Percentiles rank a stretch among this genome's conserved stretches.
These are phyloP conservation scores for Tylopilus plumbeoviolaceoides DNA, from an alignment of 768 basidiomycete species.

Conservation along the genomic window DNA sequence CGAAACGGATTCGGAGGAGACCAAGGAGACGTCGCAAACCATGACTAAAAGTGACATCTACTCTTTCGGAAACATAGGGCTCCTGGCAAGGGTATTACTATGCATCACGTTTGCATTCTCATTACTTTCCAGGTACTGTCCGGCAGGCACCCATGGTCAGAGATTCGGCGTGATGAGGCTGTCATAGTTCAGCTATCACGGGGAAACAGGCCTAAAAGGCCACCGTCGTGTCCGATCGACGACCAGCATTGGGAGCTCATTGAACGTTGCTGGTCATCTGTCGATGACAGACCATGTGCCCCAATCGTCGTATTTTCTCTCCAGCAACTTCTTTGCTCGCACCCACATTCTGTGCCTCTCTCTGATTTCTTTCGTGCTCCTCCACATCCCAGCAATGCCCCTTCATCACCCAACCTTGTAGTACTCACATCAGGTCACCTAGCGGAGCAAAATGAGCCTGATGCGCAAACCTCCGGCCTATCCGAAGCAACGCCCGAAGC, in stretches of 20 bases:
- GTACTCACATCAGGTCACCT: background rate
- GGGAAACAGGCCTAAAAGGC: background rate
- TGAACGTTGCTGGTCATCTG: constrained; percentile 2
- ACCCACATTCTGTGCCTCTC: background rate
- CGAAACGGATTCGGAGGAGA: constrained; percentile 11
- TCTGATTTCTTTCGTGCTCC: background rate
- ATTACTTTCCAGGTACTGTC: constrained; percentile 19
- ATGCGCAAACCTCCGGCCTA: background rate
- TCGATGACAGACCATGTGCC: background rate
- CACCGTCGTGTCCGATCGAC: background rate
- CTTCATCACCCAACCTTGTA: background rate
- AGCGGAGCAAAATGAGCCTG: background rate
- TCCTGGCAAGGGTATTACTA: constrained; percentile 9
- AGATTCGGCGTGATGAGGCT: background rate
- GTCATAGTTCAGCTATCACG: background rate
- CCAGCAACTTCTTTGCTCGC: background rate
- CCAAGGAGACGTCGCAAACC: background rate
- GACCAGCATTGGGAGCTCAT: constrained; percentile 4
- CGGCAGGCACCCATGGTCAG: constrained; percentile 1
- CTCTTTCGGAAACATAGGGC: constrained; percentile 28
- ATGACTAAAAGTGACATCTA: constrained; percentile 13
- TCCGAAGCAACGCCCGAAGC: background rate
- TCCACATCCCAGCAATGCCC: background rate
- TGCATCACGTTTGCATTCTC: background rate
- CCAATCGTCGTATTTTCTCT: background rate